Evolutionary conservation across 768 basidiomycete genomes (phyloP).

Genomic region (Termitomyces sp.): DNA sequence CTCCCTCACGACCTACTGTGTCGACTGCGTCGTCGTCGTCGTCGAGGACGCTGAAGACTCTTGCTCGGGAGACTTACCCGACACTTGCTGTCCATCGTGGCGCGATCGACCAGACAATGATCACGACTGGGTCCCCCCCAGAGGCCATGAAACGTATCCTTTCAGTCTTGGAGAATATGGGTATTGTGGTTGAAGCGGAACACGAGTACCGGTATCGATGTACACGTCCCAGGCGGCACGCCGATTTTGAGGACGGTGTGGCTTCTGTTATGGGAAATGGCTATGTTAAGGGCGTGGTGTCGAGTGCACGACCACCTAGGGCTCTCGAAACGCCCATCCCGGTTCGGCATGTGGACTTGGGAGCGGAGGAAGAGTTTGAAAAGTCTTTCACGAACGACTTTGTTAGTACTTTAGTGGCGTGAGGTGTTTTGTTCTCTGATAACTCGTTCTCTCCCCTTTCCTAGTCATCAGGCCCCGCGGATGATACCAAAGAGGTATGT

Average conservation of each 20-base stretch:
- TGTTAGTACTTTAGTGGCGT: slow-evolving; percentile 1
- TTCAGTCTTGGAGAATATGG: slow-evolving; percentile 70
- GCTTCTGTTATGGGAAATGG: not conserved
- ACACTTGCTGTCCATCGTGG: slow-evolving; percentile 53
- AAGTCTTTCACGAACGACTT: not conserved
- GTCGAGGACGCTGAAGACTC: not conserved
- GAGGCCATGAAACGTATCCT: slow-evolving; percentile 75
- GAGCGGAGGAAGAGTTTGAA: slow-evolving; percentile 30
- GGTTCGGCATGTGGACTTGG: not conserved
- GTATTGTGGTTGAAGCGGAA: slow-evolving; percentile 74
- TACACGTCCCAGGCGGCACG: slow-evolving; percentile 38
- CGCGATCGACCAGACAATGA: slow-evolving; percentile 80
- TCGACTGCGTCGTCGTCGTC: not conserved
- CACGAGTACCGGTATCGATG: slow-evolving; percentile 81
- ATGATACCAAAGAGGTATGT: not conserved
- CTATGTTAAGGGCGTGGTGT: not conserved
- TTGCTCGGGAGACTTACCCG: not conserved
- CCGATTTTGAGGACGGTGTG: not conserved
- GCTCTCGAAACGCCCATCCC: not conserved
- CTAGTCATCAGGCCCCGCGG: not conserved
- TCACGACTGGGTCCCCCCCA: slow-evolving; percentile 71
- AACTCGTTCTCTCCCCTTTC: not conserved
- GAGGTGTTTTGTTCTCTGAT: not conserved
- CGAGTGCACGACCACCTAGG: not conserved
- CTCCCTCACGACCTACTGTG: not conserved